A percentile compares a stretch with the other conserved stretches of the same genome.
Conservation (phyloP, 2,329 filamentous ascomycete species). For the Xylaria sp. region DNA sequence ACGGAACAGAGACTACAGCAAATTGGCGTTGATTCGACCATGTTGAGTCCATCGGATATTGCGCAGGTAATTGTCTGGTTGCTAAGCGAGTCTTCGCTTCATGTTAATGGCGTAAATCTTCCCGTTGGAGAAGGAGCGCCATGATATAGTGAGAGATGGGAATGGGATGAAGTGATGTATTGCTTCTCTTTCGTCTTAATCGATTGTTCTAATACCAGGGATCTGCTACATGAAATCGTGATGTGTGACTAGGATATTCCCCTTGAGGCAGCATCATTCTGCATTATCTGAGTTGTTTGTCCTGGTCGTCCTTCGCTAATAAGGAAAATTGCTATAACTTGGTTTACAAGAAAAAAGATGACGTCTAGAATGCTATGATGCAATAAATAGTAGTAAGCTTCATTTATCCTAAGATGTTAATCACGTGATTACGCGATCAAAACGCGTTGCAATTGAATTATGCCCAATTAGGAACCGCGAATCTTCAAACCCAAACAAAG, state of each 20-base stretch:
- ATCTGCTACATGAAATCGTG: not conserved
- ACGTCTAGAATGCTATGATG: not conserved
- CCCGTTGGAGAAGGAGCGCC: slow-evolving; percentile 6
- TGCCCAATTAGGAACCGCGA: not conserved
- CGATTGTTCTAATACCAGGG: not conserved
- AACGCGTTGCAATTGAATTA: not conserved
- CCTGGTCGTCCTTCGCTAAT: no score
- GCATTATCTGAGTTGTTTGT: no score
- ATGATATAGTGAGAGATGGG: not conserved
- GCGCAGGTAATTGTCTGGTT: slow-evolving; percentile 1
- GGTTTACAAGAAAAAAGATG: not conserved
- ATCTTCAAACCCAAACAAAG: not conserved
- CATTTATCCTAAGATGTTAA: not conserved
- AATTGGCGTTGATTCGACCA: not conserved
- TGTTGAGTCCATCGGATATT: not conserved
- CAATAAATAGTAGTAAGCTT: not conserved
- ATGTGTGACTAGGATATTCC: not conserved
- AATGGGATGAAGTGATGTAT: not conserved
- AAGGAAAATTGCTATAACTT: no score
- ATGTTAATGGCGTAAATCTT: not conserved
- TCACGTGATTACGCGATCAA: not conserved
- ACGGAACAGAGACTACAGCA: not conserved
- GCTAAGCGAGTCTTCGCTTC: slow-evolving; percentile 1
- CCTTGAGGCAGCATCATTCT: no score
- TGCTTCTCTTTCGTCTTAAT: not conserved